Evolutionary conservation across 2,329 filamentous ascomycete species (phyloP).

Genomic region (Penicillium sp.): DNA sequence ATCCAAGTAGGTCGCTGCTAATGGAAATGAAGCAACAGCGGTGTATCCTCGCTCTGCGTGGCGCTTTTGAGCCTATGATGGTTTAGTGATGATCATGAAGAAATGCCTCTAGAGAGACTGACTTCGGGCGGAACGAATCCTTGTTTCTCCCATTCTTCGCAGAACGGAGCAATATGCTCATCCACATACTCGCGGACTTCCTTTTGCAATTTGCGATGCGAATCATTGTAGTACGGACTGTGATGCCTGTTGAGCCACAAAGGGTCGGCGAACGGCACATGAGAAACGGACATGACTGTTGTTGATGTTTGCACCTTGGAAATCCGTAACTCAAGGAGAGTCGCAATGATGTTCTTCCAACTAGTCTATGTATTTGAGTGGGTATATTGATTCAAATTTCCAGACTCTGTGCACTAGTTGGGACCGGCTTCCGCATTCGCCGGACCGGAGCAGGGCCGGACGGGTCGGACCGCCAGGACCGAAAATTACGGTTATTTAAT

Average conservation of each 20-base stretch:
- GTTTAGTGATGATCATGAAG: not conserved
- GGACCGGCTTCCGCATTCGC: too few species aligned
- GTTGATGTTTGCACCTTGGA: too few species aligned
- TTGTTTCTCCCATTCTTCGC: constrained; percentile 28
- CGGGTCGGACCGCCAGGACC: too few species aligned
- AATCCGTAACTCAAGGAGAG: too few species aligned
- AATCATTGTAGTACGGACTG: constrained; percentile 26
- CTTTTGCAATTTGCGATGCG: constrained; percentile 22
- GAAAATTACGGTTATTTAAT: too few species aligned
- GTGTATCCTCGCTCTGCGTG: constrained; percentile 19
- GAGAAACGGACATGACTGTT: constrained; percentile 1
- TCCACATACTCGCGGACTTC: constrained; percentile 29
- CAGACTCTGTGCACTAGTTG: too few species aligned
- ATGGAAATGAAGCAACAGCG: constrained; percentile 17
- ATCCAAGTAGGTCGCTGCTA: constrained; percentile 16
- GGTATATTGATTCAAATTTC: too few species aligned
- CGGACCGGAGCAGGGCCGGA: too few species aligned
- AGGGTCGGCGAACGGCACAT: constrained; percentile 25
- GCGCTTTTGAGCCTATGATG: not conserved
- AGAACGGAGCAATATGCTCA: constrained; percentile 24
- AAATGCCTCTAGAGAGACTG: not conserved
- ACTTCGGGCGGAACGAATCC: constrained; percentile 28
- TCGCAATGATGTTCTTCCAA: too few species aligned
- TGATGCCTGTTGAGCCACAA: constrained; percentile 23
- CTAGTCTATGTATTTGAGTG: too few species aligned